Evolutionary conservation across 352 stramenopile genomes (phyloP).

Genomic region (Pythium graminicola): DNA sequence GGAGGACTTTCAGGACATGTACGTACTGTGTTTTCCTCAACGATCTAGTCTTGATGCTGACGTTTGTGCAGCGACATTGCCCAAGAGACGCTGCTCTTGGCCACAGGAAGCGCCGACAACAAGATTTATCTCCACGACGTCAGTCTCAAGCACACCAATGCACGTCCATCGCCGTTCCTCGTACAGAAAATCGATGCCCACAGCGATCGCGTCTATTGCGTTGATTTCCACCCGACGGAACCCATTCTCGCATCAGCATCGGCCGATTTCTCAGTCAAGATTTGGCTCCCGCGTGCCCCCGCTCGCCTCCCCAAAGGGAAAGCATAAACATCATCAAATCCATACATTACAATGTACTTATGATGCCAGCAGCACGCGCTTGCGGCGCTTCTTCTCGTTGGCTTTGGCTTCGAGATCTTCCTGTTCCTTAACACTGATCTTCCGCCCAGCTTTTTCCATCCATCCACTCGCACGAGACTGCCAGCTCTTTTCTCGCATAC

Average conservation of each 20-base stretch:
- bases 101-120: slow-evolving; percentile 81
- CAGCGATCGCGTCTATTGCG: slow-evolving; percentile 84
- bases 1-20: slow-evolving; percentile 58
- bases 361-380: slow-evolving; percentile 48
- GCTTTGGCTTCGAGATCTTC: slow-evolving; percentile 78
- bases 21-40: neutral
- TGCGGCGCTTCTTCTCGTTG: slow-evolving; percentile 67
- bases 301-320: slow-evolving; percentile 55
- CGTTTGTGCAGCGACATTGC: slow-evolving; percentile 32
- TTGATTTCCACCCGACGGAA: slow-evolving; percentile 82
- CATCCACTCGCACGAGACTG: slow-evolving; percentile 71
- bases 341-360: slow-evolving; percentile 13
- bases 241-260: slow-evolving; percentile 82
- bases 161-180: slow-evolving; percentile 46
- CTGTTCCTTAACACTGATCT: slow-evolving; percentile 87
- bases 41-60: neutral
- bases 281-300: slow-evolving; percentile 72
- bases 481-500: slow-evolving; percentile 72
- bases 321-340: slow-evolving; percentile 13
- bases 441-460: slow-evolving; percentile 81
- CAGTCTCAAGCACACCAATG: slow-evolving; percentile 45
- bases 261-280: slow-evolving; percentile 81
- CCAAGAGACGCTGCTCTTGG: slow-evolving; percentile 68
- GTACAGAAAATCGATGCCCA: slow-evolving; percentile 84
- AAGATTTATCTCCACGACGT: slow-evolving; percentile 87